Conservation (phyloP, 2,329 filamentous ascomycete genomes). For the Phoma sp. region DNA sequence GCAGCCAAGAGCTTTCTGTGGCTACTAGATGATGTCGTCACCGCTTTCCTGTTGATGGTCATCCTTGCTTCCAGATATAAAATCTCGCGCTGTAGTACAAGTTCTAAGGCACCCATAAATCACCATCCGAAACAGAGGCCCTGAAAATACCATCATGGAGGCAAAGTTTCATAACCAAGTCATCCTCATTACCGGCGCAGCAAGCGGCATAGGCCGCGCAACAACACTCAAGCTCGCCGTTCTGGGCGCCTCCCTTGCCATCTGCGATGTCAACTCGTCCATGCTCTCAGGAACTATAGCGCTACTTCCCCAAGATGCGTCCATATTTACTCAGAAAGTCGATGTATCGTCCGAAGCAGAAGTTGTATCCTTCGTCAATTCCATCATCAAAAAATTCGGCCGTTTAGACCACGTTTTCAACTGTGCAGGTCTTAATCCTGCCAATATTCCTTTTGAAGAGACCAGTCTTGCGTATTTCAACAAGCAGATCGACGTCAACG, state of each 20-base stretch:
- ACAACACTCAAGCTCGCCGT: conserved; percentile 57
- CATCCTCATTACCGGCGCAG: conserved; percentile 39
- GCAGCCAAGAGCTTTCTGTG: no score
- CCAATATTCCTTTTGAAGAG: conserved; percentile 49
- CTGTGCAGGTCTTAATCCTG: conserved; percentile 59
- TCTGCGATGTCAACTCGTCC: conserved; percentile 47
- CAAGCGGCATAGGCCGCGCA: conserved; percentile 57
- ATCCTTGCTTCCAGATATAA: no score
- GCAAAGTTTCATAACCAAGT: conserved; percentile 38
- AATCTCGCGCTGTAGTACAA: no score
- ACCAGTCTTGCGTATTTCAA: conserved; percentile 27
- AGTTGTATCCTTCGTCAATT: conserved; percentile 53
- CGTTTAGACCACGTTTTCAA: conserved; percentile 54
- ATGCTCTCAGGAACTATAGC: conserved; percentile 49
- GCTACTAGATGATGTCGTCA: no score
- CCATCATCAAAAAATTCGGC: conserved; percentile 47
- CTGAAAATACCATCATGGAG: conserved; percentile 21
- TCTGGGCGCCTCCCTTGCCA: conserved; percentile 49
- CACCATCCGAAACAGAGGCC: no score
- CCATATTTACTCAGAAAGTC: conserved; percentile 33
- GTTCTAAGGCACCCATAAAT: no score
- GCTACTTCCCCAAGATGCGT: not conserved
- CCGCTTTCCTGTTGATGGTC: no score
- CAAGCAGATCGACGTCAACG: not conserved
- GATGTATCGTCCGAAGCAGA: conserved; percentile 56